Base-by-base conservation (phyloP, 352 stramenopile genomes). In the Phytophthora constricta region DNA sequence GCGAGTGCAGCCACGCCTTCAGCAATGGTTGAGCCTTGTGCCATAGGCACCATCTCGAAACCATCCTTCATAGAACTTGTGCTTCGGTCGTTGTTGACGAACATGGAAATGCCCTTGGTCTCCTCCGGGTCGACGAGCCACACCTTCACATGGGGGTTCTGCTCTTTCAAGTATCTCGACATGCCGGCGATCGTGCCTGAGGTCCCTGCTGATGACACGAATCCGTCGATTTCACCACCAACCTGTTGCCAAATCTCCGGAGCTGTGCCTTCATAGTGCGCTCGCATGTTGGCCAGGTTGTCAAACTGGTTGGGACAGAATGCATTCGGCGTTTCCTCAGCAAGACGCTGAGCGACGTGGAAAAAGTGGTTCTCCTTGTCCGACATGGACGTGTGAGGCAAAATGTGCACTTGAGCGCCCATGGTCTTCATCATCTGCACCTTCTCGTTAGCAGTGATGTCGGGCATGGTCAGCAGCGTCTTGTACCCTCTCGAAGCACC, bases 161-260 rank as follows among this genome's bases (percentile, higher is more conserved):
- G 49, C 58, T 93, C 89, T 68, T 98, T 98, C 2, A 99, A 79
- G 67, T 96, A 98, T 75, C 92, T 96, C 60, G 91, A 97, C 65
- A 85, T 84, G 49, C 96, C 97, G 0, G 93, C 91, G 20, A 99
- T 82, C 3, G 96, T 98, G 31, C 97, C 97, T 0, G 95, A 96
- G 1, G 97, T 99, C 4, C 87, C 86, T 0, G 86, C 82, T 0
- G 95, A 96, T n/a, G 84, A 82, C 7, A 98, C 76, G 27, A 99
- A 93, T 27, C 96, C 94, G 57, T 99, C 92, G 22, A 98, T 75
- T 7, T 87, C 75, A 16, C 96, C 95, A 42, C 86, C 61, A 1
- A 93, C 92, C 60, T 98, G 95, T 23, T 80, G 41, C 85, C 87
- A 97, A 58, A 96, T 97, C 79, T 98, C 93, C 0, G 90, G 90